Conservation (phyloP, 78 protist species). For the Salpingoeca rosetta region DNA sequence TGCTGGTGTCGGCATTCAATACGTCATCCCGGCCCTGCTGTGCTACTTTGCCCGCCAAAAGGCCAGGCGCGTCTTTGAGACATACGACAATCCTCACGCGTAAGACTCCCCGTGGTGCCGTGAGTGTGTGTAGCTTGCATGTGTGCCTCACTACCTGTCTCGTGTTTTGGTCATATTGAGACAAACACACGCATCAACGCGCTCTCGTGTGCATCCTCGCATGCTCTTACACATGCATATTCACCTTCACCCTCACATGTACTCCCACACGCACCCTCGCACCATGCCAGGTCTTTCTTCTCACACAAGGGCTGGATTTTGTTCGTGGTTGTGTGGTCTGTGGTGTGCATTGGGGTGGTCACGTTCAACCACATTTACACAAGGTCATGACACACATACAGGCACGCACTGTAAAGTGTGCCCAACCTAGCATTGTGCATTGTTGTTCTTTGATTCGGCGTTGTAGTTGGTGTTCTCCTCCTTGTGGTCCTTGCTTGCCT, state of each 20-base stretch:
- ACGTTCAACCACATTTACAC: background rate
- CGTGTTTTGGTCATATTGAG: too few species aligned
- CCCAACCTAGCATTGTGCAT: too few species aligned
- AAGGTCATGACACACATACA: too few species aligned
- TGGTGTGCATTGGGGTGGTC: background rate
- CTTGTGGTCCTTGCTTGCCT: too few species aligned
- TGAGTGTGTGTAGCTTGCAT: background rate
- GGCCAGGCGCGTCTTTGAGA: background rate
- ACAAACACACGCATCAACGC: too few species aligned
- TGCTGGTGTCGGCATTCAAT: conserved; percentile 31
- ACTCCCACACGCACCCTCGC: background rate
- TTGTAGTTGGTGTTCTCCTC: too few species aligned
- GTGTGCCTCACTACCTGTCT: too few species aligned
- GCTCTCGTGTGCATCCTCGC: too few species aligned
- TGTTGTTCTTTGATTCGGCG: too few species aligned
- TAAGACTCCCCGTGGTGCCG: background rate
- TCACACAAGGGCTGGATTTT: background rate
- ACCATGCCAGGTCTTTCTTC: background rate
- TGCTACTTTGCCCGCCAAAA: background rate
- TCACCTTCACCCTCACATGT: too few species aligned
- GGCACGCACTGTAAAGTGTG: too few species aligned
- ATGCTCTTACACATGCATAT: too few species aligned
- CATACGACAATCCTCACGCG: background rate
- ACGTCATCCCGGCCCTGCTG: conserved; percentile 25
- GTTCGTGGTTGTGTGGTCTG: background rate